Percentiles rank a stretch among this genome's conserved stretches.
These are phyloP conservation scores for Penicillium herquei DNA, from an alignment of 495 filamentous ascomycete genomes.

Conservation along the genomic window DNA sequence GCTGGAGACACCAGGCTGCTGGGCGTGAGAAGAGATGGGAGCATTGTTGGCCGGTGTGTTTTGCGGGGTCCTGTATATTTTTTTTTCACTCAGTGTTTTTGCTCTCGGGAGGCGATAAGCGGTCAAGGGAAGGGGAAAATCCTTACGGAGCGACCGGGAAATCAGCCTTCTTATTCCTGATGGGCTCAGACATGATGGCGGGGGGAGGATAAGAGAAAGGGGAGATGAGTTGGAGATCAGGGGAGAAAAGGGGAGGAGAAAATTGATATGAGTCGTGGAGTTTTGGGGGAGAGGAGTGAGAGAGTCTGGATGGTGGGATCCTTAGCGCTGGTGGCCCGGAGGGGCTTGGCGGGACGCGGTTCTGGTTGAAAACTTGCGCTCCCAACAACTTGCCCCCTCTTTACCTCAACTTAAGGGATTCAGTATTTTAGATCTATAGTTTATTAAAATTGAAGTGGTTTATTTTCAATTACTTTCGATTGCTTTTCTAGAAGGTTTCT, in stretches of 20 bases:
- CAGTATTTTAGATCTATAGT: too few species aligned
- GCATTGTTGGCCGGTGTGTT: constrained; percentile 93
- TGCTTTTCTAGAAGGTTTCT: too few species aligned
- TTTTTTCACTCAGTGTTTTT: constrained; percentile 23
- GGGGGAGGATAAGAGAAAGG: constrained; percentile 16
- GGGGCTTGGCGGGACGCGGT: constrained; percentile 47
- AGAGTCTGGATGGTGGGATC: constrained; percentile 48
- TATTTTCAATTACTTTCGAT: too few species aligned
- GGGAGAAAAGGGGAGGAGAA: constrained; percentile 32
- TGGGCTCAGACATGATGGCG: constrained; percentile 77
- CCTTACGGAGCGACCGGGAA: constrained; percentile 81
- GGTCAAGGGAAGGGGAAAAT: constrained; percentile 13
- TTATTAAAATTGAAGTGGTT: too few species aligned
- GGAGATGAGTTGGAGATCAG: constrained; percentile 23
- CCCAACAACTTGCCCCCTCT: constrained; percentile 33
- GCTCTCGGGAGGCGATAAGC: constrained; percentile 16
- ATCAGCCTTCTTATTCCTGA: constrained; percentile 85
- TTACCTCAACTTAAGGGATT: not conserved
- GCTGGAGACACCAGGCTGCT: constrained; percentile 89
- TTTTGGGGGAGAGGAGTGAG: constrained; percentile 29
- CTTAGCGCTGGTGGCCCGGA: constrained; percentile 49
- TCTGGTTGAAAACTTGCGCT: constrained; percentile 38
- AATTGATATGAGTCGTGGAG: constrained; percentile 35
- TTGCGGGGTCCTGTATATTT: constrained; percentile 74
- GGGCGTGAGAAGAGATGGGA: constrained; percentile 95